phyloP scores from a whole-genome alignment of 2,329 filamentous ascomycete species.

The Penicillium paneum region DNA sequence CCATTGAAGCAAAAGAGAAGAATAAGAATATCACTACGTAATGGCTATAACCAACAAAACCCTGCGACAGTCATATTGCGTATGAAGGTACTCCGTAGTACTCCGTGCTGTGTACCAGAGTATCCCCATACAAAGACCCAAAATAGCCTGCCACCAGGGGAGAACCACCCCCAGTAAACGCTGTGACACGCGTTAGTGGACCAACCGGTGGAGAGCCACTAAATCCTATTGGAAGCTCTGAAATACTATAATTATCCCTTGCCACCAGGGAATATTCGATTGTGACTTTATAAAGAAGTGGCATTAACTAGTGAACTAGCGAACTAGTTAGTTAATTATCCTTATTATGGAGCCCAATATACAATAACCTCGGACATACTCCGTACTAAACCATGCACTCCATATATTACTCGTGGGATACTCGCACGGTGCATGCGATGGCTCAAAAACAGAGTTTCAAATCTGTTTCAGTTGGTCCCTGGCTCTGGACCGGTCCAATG shows the following conservation, averaged over 20 bases:
- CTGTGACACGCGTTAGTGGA: slow-evolving; percentile 38
- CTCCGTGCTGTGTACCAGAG: too few species aligned
- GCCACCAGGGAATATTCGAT: slow-evolving; percentile 1
- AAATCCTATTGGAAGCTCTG: slow-evolving; percentile 19
- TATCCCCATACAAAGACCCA: neutral
- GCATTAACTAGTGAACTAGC: neutral
- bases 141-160: slow-evolving; percentile 1
- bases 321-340: too few species aligned
- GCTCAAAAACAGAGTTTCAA: slow-evolving; percentile 9
- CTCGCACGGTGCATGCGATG: neutral
- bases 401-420: neutral
- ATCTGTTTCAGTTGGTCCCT: slow-evolving; percentile 15
- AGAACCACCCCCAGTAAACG: neutral
- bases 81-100: too few species aligned
- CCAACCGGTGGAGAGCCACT: slow-evolving; percentile 12
- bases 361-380: too few species aligned
- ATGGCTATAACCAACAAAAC: too few species aligned
- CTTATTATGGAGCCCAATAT: too few species aligned
- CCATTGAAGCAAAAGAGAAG: neutral
- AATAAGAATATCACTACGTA: neutral
- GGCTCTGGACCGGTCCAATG: neutral
- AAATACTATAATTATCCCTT: slow-evolving; percentile 21
- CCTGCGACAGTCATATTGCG: too few species aligned
- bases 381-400: too few species aligned
- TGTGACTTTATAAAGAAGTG: neutral